Conservation (phyloP, 1,139 yeast genomes). For the Hyphopichia pseudoburtonii region DNA sequence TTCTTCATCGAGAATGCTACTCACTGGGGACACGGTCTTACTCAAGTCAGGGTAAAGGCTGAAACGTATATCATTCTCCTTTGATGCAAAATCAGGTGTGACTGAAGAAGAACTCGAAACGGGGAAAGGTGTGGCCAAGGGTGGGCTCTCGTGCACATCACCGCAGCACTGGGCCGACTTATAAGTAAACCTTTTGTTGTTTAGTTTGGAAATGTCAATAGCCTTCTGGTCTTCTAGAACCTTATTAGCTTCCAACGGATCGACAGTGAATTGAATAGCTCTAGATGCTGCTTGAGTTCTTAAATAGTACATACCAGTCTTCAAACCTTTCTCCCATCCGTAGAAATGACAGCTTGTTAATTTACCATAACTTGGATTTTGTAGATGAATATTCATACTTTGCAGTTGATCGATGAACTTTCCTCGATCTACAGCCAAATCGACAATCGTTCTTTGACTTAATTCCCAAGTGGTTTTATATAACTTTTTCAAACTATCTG, state of each 20-base stretch:
- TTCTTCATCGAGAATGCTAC: slow-evolving; percentile 1
- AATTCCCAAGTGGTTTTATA: slow-evolving; percentile 98
- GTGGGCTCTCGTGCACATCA: no score
- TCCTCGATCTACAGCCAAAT: slow-evolving; percentile 94
- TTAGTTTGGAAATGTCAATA: neutral
- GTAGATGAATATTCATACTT: slow-evolving; percentile 82
- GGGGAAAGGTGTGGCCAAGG: no score
- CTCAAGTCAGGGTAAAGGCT: neutral
- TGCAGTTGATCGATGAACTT: slow-evolving; percentile 95
- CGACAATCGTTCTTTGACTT: slow-evolving; percentile 82
- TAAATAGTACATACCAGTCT: slow-evolving; percentile 97
- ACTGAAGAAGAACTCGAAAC: no score
- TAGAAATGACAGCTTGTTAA: slow-evolving; percentile 97
- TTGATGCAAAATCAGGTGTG: no score
- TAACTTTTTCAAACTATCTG: slow-evolving; percentile 70
- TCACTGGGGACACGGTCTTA: neutral
- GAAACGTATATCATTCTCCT: no score
- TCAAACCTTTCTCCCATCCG: slow-evolving; percentile 95
- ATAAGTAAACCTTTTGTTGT: no score
- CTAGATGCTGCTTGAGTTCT: slow-evolving; percentile 95
- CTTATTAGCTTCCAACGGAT: slow-evolving; percentile 32
- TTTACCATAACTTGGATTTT: slow-evolving; percentile 88
- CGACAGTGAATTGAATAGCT: slow-evolving; percentile 91
- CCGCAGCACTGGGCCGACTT: no score
- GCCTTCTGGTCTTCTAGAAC: neutral